A percentile compares a stretch with the other conserved stretches of the same genome.
Evolutionary conservation across 495 filamentous ascomycete species (phyloP).

Genomic region (Penicillium tannophilum): DNA sequence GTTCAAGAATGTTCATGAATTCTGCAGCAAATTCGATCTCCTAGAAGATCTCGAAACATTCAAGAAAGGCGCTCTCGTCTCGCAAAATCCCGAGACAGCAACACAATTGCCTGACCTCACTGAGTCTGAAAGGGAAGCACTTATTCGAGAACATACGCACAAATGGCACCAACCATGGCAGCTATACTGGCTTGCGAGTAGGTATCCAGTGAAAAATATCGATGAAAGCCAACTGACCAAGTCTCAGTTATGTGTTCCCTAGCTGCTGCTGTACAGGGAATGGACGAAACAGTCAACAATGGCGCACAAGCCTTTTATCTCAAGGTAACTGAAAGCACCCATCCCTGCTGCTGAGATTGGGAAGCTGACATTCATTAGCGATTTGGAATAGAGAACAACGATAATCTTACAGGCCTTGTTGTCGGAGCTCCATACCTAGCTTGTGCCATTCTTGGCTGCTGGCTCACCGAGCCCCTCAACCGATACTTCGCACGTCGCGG

Average conservation of each 20-base stretch:
- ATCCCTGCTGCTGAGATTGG: not conserved
- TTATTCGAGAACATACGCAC: conserved; percentile 52
- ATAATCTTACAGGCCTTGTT: conserved; percentile 47
- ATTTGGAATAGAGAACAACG: conserved; percentile 31
- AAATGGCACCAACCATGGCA: conserved; percentile 59
- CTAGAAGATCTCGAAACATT: conserved; percentile 46
- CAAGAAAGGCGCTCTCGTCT: conserved; percentile 56
- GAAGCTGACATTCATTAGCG: conserved; percentile 24
- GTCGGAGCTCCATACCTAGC: conserved; percentile 50
- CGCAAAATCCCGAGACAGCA: conserved; percentile 48
- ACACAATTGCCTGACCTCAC: conserved; percentile 44
- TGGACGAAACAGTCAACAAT: conserved; percentile 81
- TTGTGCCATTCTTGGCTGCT: conserved; percentile 50
- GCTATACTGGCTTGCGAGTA: conserved; percentile 59
- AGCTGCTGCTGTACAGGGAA: conserved; percentile 60
- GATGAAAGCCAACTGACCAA: not conserved
- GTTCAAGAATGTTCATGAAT: conserved; percentile 51
- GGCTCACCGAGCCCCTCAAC: conserved; percentile 60
- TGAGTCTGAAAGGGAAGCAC: conserved; percentile 45
- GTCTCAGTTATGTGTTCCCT: conserved; percentile 44
- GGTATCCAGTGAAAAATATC: conserved; percentile 14
- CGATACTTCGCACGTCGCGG: conserved; percentile 57
- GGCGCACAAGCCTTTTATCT: conserved; percentile 73
- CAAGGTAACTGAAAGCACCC: conserved; percentile 20
- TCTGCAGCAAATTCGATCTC: conserved; percentile 47